These are phyloP conservation scores for Calocybe cyanea DNA, from an alignment of 768 basidiomycete genomes.

Conservation along the genomic window DNA sequence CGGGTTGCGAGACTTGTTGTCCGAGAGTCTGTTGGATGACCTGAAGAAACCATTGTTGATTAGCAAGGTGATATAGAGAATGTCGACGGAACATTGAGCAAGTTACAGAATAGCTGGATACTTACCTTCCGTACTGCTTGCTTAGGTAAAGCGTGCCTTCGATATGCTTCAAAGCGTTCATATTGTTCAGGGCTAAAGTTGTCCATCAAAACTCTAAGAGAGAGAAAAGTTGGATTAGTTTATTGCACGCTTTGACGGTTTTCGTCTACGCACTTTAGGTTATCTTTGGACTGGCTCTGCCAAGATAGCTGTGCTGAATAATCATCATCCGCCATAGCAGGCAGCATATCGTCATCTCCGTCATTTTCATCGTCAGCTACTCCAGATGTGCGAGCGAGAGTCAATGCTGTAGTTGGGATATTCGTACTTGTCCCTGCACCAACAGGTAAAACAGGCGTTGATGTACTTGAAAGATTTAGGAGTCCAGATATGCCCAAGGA, in stretches of 20 bases:
- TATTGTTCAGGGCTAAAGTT: conserved; percentile 82
- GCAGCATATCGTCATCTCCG: conserved; percentile 74
- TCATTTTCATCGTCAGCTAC: conserved; percentile 57
- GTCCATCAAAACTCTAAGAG: conserved; percentile 79
- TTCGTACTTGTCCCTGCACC: conserved; percentile 15
- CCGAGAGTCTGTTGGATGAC: conserved; percentile 80
- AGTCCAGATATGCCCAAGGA: conserved; percentile 19
- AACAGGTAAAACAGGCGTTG: conserved; percentile 13
- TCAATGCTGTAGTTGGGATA: conserved; percentile 5
- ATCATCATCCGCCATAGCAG: conserved; percentile 87
- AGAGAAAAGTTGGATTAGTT: not conserved
- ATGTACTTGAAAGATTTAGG: conserved; percentile 14
- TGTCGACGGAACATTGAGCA: no score
- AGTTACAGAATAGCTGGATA: not conserved
- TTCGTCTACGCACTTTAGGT: conserved; percentile 56
- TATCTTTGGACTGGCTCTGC: conserved; percentile 87
- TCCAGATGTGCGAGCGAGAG: conserved; percentile 13
- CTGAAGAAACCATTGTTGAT: no score
- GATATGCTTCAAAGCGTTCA: conserved; percentile 85
- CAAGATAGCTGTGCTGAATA: conserved; percentile 80
- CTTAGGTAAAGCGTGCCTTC: conserved; percentile 79
- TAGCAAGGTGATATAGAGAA: no score
- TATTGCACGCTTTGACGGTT: not conserved
- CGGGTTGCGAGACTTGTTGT: conserved; percentile 81
- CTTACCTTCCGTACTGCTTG: conserved; percentile 74